phyloP scores from a whole-genome alignment of 108 stramenopile species.

The Tribonema minus region DNA sequence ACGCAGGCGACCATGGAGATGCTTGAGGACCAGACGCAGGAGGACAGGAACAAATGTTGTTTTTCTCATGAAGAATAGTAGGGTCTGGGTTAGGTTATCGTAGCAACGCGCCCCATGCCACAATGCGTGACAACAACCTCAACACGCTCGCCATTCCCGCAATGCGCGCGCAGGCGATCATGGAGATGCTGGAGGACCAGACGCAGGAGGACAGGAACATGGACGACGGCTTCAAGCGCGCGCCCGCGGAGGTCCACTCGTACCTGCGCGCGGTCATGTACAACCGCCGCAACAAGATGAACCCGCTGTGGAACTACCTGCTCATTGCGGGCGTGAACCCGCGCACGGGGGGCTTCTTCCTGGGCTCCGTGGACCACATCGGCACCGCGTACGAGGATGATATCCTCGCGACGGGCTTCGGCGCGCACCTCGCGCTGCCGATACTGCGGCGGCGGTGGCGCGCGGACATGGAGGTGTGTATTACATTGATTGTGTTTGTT shows the following conservation, averaged over 20 bases:
- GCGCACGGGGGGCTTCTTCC: slow-evolving; percentile 64
- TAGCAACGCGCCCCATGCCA: no score
- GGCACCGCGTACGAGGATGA: slow-evolving; percentile 93
- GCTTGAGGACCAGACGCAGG: slow-evolving; percentile 68
- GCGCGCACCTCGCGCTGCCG: slow-evolving; percentile 87
- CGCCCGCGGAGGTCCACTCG: slow-evolving; percentile 54
- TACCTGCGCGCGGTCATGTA: slow-evolving; percentile 91
- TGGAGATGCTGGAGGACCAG: slow-evolving; percentile 71
- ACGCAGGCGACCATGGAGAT: slow-evolving; percentile 72
- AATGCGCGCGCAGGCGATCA: no score
- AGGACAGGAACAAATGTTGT: slow-evolving; percentile 51
- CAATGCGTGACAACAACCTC: no score
- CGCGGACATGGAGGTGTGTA: slow-evolving; percentile 41
- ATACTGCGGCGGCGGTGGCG: slow-evolving; percentile 85
- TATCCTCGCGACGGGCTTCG: slow-evolving; percentile 93
- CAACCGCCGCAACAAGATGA: slow-evolving; percentile 80
- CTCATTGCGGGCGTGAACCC: slow-evolving; percentile 43
- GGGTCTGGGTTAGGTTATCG: no score
- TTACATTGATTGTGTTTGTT: no score
- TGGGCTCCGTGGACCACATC: slow-evolving; percentile 90
- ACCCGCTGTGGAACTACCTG: slow-evolving; percentile 97
- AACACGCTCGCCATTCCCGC: no score
- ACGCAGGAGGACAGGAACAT: slow-evolving; percentile 51
- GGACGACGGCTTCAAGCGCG: slow-evolving; percentile 58
- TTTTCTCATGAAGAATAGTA: no score